A percentile compares a stretch with the other conserved stretches of the same genome.
Conservation (phyloP, 495 filamentous ascomycete species). For the Hyaloscypha finlandica region DNA sequence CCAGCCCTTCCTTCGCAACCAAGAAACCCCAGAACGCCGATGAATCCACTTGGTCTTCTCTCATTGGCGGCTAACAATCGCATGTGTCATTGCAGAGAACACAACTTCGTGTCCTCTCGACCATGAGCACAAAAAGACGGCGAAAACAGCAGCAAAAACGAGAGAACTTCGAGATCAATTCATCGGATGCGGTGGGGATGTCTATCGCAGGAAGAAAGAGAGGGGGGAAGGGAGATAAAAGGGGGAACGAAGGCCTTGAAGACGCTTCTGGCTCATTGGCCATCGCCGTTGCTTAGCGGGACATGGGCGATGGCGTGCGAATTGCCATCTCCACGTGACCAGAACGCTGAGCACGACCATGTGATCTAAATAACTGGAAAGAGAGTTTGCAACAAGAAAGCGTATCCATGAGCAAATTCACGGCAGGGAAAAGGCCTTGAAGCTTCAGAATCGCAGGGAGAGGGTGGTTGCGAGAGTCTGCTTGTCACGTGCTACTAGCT, state of each 20-base stretch:
- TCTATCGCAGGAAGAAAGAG: conserved; percentile 2
- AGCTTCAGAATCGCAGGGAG: too few relatives aligned
- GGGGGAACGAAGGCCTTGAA: conserved; percentile 3
- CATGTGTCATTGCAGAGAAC: conserved; percentile 11
- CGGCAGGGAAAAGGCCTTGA: too few relatives aligned
- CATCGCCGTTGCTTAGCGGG: conserved; percentile 15
- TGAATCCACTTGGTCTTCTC: conserved; percentile 6
- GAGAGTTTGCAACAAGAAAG: too few relatives aligned
- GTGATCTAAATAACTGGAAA: not conserved
- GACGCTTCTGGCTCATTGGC: not conserved
- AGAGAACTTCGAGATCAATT: conserved; percentile 13
- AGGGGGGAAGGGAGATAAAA: conserved; percentile 5
- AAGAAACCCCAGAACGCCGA: not conserved
- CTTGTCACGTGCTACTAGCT: too few relatives aligned
- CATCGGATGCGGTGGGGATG: not conserved
- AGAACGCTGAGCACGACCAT: not conserved
- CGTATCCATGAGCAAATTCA: too few relatives aligned
- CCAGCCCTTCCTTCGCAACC: not conserved
- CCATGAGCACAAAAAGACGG: conserved; percentile 10
- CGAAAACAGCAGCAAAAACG: conserved; percentile 23
- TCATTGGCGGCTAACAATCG: conserved; percentile 9
- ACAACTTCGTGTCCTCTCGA: conserved; percentile 7
- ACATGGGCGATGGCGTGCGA: conserved; percentile 34
- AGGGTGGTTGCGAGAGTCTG: too few relatives aligned
- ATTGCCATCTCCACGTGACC: conserved; percentile 38